Percentiles rank a stretch among this genome's conserved stretches.
Conservation (phyloP, 768 basidiomycete species). For the Brasilioporus rufonigricans region DNA sequence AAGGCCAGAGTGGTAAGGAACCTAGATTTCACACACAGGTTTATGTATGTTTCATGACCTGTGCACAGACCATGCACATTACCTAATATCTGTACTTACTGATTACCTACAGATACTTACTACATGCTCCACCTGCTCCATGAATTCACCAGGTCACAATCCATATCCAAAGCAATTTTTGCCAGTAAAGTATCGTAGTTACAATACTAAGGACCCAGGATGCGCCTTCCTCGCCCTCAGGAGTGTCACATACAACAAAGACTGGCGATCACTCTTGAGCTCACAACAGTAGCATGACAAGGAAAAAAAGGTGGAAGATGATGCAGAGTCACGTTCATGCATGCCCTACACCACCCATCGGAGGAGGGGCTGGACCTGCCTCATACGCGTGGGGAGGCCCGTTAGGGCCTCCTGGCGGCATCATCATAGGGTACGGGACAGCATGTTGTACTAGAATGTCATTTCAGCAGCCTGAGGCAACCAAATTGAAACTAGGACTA, state of each 20-base stretch:
- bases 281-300: conserved; percentile 23
- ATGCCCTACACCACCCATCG: conserved; percentile 71
- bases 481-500: conserved; percentile 28
- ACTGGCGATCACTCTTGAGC: conserved; percentile 22
- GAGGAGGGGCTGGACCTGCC: conserved; percentile 64
- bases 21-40: not conserved
- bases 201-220: conserved; percentile 19
- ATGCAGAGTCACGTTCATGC: conserved; percentile 39
- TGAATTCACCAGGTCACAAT: not conserved
- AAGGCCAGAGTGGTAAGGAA: conserved; percentile 41
- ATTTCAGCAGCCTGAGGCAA: conserved; percentile 27
- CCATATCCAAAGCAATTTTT: conserved; percentile 27
- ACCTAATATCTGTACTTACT: too few relatives aligned
- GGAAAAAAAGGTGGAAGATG: conserved; percentile 10
- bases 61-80: conserved; percentile 13
- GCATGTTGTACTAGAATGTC: conserved; percentile 72
- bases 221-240: conserved; percentile 7
- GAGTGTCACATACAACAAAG: conserved; percentile 30
- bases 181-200: conserved; percentile 29
- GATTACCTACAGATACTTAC: too few relatives aligned
- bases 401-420: conserved; percentile 62
- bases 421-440: conserved; percentile 89
- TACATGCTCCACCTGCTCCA: too few relatives aligned
- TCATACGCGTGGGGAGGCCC: conserved; percentile 76
- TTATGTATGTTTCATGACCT: not conserved